Conservation (phyloP, 2,329 filamentous ascomycete species). For the Clarireedia paspali region DNA sequence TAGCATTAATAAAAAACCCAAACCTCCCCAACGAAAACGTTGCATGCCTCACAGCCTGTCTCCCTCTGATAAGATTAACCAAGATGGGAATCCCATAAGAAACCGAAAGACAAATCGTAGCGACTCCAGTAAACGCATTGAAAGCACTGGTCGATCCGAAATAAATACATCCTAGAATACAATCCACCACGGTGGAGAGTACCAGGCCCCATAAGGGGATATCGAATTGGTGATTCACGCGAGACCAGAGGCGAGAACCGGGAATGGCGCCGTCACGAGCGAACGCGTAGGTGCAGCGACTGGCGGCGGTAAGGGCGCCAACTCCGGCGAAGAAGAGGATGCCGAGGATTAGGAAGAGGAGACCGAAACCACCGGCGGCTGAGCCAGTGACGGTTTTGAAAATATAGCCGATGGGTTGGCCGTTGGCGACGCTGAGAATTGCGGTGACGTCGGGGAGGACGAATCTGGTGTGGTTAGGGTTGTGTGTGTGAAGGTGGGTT, state of each 20-base stretch:
- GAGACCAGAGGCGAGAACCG: constrained; percentile 57
- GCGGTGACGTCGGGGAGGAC: constrained; percentile 60
- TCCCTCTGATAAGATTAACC: constrained; percentile 58
- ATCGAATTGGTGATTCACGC: constrained; percentile 56
- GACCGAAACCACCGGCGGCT: constrained; percentile 61
- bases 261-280: constrained; percentile 69
- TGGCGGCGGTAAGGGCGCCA: constrained; percentile 66
- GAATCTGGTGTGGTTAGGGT: constrained; percentile 36
- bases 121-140: constrained; percentile 72
- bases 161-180: constrained; percentile 68
- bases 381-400: constrained; percentile 62
- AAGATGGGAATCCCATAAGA: constrained; percentile 72
- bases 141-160: constrained; percentile 72
- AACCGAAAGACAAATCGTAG: constrained; percentile 68
- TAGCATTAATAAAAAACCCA: constrained; percentile 59
- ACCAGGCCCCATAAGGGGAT: constrained; percentile 64
- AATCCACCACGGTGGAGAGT: constrained; percentile 61
- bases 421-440: constrained; percentile 59
- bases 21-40: constrained; percentile 62
- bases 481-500: neutral
- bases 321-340: constrained; percentile 72
- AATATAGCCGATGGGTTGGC: constrained; percentile 67
- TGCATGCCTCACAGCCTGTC: constrained; percentile 58
- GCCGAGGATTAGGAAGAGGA: constrained; percentile 68
- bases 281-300: constrained; percentile 69